Percentiles rank a stretch among this genome's conserved stretches.
Conservation (phyloP, 169 alveolate genomes). For the Eimeria falciformis region DNA sequence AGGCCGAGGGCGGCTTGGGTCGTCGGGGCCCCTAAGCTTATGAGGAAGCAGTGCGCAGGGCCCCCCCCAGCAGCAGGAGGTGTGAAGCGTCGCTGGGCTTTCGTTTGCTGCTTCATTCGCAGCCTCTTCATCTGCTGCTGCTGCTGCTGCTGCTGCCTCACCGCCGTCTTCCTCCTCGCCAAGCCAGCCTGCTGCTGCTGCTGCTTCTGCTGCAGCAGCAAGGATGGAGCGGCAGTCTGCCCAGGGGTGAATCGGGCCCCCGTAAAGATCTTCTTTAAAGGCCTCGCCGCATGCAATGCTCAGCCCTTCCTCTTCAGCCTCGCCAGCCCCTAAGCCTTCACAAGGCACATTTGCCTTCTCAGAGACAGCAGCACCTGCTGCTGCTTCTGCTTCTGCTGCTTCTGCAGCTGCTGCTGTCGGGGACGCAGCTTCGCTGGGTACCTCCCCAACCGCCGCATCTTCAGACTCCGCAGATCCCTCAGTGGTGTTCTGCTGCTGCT, state of each 20-base stretch:
- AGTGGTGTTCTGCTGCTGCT: neutral
- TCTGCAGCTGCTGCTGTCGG: neutral
- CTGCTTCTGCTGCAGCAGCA: neutral
- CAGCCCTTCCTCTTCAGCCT: neutral
- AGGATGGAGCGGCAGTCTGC: neutral
- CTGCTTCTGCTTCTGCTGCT: slow-evolving; percentile 1
- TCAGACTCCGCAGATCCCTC: neutral
- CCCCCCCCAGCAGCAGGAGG: slow-evolving; percentile 12
- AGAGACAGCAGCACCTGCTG: neutral
- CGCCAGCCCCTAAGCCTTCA: too few species aligned
- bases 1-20: slow-evolving; percentile 46
- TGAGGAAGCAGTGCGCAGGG: slow-evolving; percentile 55
- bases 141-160: neutral
- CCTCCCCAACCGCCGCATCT: neutral
- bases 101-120: neutral
- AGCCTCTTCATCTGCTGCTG: neutral
- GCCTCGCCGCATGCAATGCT: neutral
- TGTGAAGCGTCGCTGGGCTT: slow-evolving; percentile 8
- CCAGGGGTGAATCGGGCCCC: neutral
- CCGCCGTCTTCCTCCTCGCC: neutral
- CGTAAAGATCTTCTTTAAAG: neutral
- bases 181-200: neutral
- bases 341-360: neutral
- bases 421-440: neutral
- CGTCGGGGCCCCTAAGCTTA: slow-evolving; percentile 10